A percentile compares a stretch with the other conserved stretches of the same genome.
Evolutionary conservation across 73 alveolate genomes (phyloP).

Genomic region (Stentor coeruleus): DNA sequence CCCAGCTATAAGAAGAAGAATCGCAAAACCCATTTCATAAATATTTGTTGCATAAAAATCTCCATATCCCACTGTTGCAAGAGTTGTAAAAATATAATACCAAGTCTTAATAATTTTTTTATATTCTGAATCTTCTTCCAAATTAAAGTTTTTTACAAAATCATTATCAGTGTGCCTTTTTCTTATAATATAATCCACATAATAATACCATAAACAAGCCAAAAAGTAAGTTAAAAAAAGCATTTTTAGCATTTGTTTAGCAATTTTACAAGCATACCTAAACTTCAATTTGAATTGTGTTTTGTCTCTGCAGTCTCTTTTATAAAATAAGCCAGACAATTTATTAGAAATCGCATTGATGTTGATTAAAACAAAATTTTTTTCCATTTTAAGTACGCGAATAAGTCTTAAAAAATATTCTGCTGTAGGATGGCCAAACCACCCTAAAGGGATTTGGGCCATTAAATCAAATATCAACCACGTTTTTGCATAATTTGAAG

Average conservation of each 20-base stretch:
- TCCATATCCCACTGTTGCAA: conserved; percentile 20
- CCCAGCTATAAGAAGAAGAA: too few relatives aligned
- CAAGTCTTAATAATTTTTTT: too few relatives aligned
- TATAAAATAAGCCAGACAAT: not conserved
- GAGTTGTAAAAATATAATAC: too few relatives aligned
- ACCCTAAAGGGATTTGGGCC: not conserved
- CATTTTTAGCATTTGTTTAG: not conserved
- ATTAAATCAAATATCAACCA: not conserved
- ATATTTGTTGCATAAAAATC: conserved; percentile 13
- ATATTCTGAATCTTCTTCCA: too few relatives aligned
- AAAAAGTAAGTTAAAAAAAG: not conserved
- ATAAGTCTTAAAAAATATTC: not conserved
- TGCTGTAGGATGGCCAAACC: not conserved
- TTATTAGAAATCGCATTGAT: not conserved
- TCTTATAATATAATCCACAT: too few relatives aligned
- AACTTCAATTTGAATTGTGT: not conserved
- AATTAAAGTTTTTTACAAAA: too few relatives aligned
- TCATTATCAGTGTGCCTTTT: too few relatives aligned
- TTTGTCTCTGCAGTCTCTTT: not conserved
- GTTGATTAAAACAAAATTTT: too few relatives aligned
- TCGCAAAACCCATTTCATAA: not conserved
- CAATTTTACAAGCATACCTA: too few relatives aligned
- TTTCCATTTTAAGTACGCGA: not conserved
- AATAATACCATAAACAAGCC: too few relatives aligned
- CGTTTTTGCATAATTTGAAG: not conserved